Evolutionary conservation across 306 rosid species (phyloP).

Genomic region (Castanospermum australe): DNA sequence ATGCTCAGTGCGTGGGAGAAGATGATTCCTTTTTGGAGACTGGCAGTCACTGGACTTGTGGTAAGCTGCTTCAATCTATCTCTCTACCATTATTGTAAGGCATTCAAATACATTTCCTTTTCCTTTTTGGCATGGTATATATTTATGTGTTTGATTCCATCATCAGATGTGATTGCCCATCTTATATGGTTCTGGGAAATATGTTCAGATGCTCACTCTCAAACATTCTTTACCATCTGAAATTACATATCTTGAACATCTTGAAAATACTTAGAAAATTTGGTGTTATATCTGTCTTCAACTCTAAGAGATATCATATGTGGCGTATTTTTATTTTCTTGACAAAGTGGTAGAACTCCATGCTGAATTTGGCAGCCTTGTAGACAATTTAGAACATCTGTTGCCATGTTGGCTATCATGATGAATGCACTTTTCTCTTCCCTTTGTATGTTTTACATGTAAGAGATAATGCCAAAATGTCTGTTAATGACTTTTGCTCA

Average conservation of each 20-base stretch:
- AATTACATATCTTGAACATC: background rate
- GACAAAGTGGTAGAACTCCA: background rate
- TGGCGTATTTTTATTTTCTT: background rate
- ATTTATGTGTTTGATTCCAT: conserved; percentile 12
- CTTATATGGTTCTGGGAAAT: background rate
- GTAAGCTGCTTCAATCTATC: conserved; percentile 52
- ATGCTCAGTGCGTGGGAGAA: conserved; percentile 49
- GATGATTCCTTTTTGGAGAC: conserved; percentile 48
- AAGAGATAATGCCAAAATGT: conserved; percentile 1
- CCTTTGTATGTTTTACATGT: conserved; percentile 5
- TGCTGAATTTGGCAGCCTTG: background rate
- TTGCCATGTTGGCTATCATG: background rate
- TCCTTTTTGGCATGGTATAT: background rate
- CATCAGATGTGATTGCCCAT: background rate
- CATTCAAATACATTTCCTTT: conserved; percentile 19
- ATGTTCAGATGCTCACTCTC: background rate
- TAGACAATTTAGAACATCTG: background rate
- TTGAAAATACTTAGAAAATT: background rate
- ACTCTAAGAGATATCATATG: background rate
- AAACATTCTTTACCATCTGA: background rate
- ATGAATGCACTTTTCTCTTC: background rate
- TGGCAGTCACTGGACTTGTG: conserved; percentile 42
- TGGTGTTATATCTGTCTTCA: background rate
- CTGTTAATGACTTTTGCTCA: conserved; percentile 12
- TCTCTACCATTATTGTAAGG: conserved; percentile 6